Percentiles rank a stretch among this genome's conserved stretches.
Evolutionary conservation across 805 yeast species (phyloP).

Genomic region (Kuraishia molischiana): DNA sequence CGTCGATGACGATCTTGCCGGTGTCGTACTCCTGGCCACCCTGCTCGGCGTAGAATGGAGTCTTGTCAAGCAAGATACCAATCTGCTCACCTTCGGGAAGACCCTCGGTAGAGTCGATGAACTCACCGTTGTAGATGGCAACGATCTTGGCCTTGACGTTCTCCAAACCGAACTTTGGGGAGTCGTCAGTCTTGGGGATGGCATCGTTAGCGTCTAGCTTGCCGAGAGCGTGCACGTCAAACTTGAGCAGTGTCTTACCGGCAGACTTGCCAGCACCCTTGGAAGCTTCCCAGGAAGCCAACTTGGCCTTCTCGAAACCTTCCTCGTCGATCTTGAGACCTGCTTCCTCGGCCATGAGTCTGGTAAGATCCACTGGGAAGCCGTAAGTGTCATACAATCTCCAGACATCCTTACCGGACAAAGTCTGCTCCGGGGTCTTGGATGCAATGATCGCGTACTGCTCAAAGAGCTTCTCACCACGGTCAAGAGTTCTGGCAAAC

Average conservation of each 20-base stretch:
- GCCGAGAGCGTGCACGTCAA: conserved; percentile 87
- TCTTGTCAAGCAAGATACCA: conserved; percentile 80
- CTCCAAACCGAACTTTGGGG: conserved; percentile 63
- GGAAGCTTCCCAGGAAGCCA: conserved; percentile 88
- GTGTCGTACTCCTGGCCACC: conserved; percentile 99
- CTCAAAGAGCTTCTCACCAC: conserved; percentile 96
- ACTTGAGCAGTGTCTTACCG: conserved; percentile 55
- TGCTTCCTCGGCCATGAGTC: conserved; percentile 98
- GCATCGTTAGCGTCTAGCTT: conserved; percentile 48
- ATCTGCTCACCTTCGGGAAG: conserved; percentile 35
- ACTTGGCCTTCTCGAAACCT: conserved; percentile 86
- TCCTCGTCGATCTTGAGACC: conserved; percentile 86
- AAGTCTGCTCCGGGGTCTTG: conserved; percentile 60
- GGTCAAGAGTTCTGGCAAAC: conserved; percentile 89
- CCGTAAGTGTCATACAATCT: conserved; percentile 97
- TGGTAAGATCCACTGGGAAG: conserved; percentile 96
- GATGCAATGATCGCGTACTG: conserved; percentile 82
- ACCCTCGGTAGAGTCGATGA: conserved; percentile 33
- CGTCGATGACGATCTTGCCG: conserved; percentile 87
- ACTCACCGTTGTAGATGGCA: conserved; percentile 49
- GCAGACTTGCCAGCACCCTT: conserved; percentile 70
- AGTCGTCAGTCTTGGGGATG: conserved; percentile 78
- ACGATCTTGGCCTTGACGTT: conserved; percentile 61
- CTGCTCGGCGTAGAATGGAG: conserved; percentile 96
- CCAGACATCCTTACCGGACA: conserved; percentile 96